Base-by-base conservation (phyloP, 495 filamentous ascomycete genomes). In the Aspergillus steynii region DNA sequence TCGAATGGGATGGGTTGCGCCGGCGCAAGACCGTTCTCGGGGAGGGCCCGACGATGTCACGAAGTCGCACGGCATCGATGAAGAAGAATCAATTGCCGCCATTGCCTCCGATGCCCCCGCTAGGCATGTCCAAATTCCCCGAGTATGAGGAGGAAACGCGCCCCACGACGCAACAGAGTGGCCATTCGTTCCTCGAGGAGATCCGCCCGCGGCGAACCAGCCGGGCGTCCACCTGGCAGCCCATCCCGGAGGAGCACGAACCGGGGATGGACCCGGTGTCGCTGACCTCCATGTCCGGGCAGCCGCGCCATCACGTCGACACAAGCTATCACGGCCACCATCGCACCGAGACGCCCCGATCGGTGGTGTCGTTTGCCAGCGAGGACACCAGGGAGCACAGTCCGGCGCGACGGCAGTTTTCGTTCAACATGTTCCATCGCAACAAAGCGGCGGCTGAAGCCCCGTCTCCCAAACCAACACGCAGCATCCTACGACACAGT, bases 1-100 rank as follows among this genome's bases (percentile, higher is more conserved):
- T 91, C 55, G 92, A 99, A 75, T 99, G 92, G 92, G 95, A 98
- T 78, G 95, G 95, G 26, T 79, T 99, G 58, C 83, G 92, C 65
- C 82, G 95, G 60, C 85, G 95, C 55, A 90, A 86, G 68, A 98
- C 95, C 9, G 80, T 88, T 10, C 59, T 88, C 46, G 81, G 82
- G 25, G 81, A 82, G 25, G 77, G 72, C 10, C 75, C 74, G 20
- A 75, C 69, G 2, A 78, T 72, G 70, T 62, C 75, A 58, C 67
- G 65, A 7, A 47, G 73, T 48, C 65, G 62, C 74, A 61, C 58
- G n/a, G 42, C 59, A 9, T 65, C 76, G 65, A 46, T 77, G 55
- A 66, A 83, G 66, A 87, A 82, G 4, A 42, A 42, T 15, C 37
- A 8, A 10, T 42, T 29, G 8, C 51, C 28, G 51, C 29, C 51